Evolutionary conservation across 129 eudicot species (phyloP).

Genomic region (Helianthus annuus): HanXRQr2.0-SUNRISE NC_035440.2:52175955-52176454

Average conservation of each 20-base stretch:
- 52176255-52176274: constrained; percentile 42
- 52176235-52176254: constrained; percentile 37
- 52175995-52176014: constrained; percentile 32
- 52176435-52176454: constrained; percentile 45
- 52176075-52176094: constrained; percentile 51
- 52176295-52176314: constrained; percentile 42
- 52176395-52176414: constrained; percentile 54
- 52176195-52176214: constrained; percentile 39
- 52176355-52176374: constrained; percentile 24
- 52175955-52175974: constrained; percentile 39
- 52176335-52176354: constrained; percentile 46
- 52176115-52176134: constrained; percentile 21
- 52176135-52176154: constrained; percentile 41
- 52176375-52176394: constrained; percentile 45
- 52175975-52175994: constrained; percentile 27
- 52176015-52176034: constrained; percentile 51
- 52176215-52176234: constrained; percentile 34
- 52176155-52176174: constrained; percentile 42
- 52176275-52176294: constrained; percentile 42
- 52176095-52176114: constrained; percentile 36
- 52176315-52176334: constrained; percentile 22
- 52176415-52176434: constrained; percentile 38
- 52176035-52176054: constrained; percentile 54
- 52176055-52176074: constrained; percentile 47
- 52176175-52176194: constrained; percentile 41